Conservation (phyloP, 2,329 filamentous ascomycete genomes). For the Botrytis deweyae region DNA sequence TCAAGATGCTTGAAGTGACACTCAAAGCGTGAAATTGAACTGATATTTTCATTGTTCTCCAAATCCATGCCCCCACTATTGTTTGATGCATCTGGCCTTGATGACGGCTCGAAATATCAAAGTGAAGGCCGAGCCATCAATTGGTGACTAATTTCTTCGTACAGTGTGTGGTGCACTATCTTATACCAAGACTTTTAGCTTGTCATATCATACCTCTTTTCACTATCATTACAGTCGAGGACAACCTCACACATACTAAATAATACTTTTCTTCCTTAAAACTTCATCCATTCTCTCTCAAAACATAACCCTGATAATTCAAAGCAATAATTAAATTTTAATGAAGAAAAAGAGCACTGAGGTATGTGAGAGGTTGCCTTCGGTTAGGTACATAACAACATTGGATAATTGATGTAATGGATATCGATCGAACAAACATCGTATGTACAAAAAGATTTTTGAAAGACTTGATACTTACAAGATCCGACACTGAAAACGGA, state of each 20-base stretch:
- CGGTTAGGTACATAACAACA: neutral
- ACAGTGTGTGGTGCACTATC: neutral
- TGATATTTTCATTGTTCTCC: neutral
- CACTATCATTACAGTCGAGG: neutral
- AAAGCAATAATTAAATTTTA: neutral
- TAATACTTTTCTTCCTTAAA: neutral
- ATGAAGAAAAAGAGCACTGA: neutral
- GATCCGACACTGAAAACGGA: neutral
- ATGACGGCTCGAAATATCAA: neutral
- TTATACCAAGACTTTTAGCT: neutral
- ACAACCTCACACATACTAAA: neutral
- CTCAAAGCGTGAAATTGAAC: neutral
- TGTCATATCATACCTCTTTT: neutral
- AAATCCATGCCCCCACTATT: neutral
- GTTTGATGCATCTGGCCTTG: neutral
- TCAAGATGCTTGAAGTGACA: neutral
- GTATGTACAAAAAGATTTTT: neutral
- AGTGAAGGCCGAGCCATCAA: neutral
- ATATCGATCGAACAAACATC: neutral
- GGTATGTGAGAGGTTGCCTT: neutral
- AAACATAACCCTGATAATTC: neutral
- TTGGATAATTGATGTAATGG: neutral
- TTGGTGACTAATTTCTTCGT: neutral
- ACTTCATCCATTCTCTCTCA: rapidly evolving
- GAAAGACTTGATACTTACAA: neutral